Evolutionary conservation across 768 basidiomycete genomes (phyloP).

Genomic region (Lentinus tigrinus): DNA sequence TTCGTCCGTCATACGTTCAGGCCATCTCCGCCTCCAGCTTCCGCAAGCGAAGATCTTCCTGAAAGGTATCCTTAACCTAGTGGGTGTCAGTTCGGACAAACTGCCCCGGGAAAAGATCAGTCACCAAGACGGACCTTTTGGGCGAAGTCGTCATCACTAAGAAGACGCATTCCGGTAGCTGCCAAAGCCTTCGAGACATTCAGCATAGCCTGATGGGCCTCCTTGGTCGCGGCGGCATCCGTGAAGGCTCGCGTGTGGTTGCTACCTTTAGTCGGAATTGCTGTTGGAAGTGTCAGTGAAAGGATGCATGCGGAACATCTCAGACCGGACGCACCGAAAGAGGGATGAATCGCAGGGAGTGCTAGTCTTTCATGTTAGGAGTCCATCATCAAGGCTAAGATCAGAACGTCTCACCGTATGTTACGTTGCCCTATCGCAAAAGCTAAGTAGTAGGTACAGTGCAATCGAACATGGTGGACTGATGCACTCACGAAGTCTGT

Average conservation of each 20-base stretch:
- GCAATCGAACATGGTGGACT: too few species aligned
- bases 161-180: constrained; percentile 61
- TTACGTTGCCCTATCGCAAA: constrained; percentile 76
- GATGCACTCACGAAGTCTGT: constrained; percentile 85
- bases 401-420: constrained; percentile 50
- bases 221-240: constrained; percentile 55
- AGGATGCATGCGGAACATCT: not conserved
- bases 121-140: constrained; percentile 39
- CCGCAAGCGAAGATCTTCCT: constrained; percentile 35
- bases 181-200: constrained; percentile 72
- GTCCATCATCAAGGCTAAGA: not conserved
- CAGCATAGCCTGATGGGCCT: constrained; percentile 66
- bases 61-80: constrained; percentile 49
- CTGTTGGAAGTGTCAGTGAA: constrained; percentile 33
- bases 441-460: too few species aligned
- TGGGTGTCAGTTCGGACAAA: not conserved
- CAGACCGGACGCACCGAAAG: constrained; percentile 43
- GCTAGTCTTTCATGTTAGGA: constrained; percentile 26
- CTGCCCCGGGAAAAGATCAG: not conserved
- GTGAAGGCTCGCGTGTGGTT: constrained; percentile 76
- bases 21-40: not conserved
- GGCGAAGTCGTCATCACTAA: constrained; percentile 68
- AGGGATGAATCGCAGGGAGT: constrained; percentile 72
- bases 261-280: constrained; percentile 79
- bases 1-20: too few species aligned